Evolutionary conservation across 257 asterid species (phyloP).

Genomic region (Nicotiana attenuata): DNA sequence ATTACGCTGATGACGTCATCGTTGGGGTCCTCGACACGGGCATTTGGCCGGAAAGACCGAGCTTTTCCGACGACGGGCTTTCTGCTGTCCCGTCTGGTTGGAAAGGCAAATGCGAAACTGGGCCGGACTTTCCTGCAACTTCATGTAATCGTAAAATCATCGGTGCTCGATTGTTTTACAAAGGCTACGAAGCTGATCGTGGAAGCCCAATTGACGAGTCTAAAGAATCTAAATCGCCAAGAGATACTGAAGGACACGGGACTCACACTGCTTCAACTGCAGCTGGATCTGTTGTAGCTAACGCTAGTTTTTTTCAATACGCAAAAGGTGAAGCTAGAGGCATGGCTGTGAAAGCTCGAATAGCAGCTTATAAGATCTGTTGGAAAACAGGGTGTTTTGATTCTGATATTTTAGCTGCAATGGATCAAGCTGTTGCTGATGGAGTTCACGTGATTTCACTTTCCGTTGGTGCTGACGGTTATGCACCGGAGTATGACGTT

Average conservation of each 20-base stretch:
- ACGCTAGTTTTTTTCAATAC: slow-evolving; percentile 66
- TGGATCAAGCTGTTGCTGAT: slow-evolving; percentile 70
- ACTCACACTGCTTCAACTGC: slow-evolving; percentile 88
- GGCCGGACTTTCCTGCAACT: slow-evolving; percentile 46
- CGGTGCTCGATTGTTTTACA: slow-evolving; percentile 60
- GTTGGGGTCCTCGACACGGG: slow-evolving; percentile 84
- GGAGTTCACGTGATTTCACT: slow-evolving; percentile 75
- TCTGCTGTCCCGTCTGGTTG: slow-evolving; percentile 56
- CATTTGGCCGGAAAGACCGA: slow-evolving; percentile 80
- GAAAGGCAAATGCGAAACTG: slow-evolving; percentile 67
- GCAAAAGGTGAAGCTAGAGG: slow-evolving; percentile 89
- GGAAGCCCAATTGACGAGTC: slow-evolving; percentile 36
- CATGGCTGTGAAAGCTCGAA: slow-evolving; percentile 77
- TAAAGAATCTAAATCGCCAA: slow-evolving; percentile 46
- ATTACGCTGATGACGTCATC: slow-evolving; percentile 76
- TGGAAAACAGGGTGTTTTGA: slow-evolving; percentile 74
- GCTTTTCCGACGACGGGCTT: slow-evolving; percentile 72
- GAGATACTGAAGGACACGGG: slow-evolving; percentile 92
- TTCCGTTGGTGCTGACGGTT: slow-evolving; percentile 65
- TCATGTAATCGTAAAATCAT: slow-evolving; percentile 71
- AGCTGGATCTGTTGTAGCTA: slow-evolving; percentile 62
- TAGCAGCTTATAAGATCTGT: slow-evolving; percentile 78
- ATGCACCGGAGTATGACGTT: slow-evolving; percentile 49
- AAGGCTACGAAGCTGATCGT: slow-evolving; percentile 49
- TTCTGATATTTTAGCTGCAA: slow-evolving; percentile 79